These are phyloP conservation scores for Strobilomyces echinocephalus DNA, from an alignment of 768 basidiomycete genomes.

Conservation along the genomic window DNA sequence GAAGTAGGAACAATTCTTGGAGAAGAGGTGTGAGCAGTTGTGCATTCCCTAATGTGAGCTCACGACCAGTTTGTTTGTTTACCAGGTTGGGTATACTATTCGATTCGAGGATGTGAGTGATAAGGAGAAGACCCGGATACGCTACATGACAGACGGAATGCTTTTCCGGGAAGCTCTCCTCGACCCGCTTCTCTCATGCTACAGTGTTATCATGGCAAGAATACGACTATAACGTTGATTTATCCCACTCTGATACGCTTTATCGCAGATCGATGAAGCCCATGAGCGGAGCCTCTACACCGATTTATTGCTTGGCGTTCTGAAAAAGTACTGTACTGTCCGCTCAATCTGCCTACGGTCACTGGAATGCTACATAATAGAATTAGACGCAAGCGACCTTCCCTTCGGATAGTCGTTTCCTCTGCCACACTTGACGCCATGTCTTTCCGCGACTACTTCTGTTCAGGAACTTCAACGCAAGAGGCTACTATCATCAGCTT, in stretches of 20 bases:
- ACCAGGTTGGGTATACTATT: constrained; percentile 93
- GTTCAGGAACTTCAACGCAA: constrained; percentile 50
- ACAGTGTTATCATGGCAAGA: constrained; percentile 91
- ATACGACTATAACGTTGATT: not conserved
- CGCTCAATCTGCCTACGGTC: not conserved
- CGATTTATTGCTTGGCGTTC: constrained; percentile 82
- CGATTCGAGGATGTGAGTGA: constrained; percentile 92
- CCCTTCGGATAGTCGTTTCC: constrained; percentile 87
- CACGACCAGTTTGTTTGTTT: constrained; percentile 4
- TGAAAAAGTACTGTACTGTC: constrained; percentile 72
- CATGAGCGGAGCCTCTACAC: constrained; percentile 97
- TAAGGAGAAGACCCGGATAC: constrained; percentile 80
- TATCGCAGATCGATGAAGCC: constrained; percentile 84
- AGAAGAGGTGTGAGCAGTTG: constrained; percentile 57
- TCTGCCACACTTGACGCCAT: constrained; percentile 95
- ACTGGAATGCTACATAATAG: constrained; percentile 37
- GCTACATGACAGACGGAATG: constrained; percentile 98
- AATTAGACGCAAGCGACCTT: constrained; percentile 86
- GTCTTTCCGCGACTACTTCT: constrained; percentile 87
- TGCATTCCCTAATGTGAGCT: not conserved
- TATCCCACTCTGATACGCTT: not conserved
- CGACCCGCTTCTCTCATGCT: constrained; percentile 87
- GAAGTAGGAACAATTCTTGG: constrained; percentile 88
- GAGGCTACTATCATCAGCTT: constrained; percentile 84
- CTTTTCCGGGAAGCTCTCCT: constrained; percentile 90